Conservation (phyloP, 805 yeast species). For the Wickerhamomyces tratensis region DNA sequence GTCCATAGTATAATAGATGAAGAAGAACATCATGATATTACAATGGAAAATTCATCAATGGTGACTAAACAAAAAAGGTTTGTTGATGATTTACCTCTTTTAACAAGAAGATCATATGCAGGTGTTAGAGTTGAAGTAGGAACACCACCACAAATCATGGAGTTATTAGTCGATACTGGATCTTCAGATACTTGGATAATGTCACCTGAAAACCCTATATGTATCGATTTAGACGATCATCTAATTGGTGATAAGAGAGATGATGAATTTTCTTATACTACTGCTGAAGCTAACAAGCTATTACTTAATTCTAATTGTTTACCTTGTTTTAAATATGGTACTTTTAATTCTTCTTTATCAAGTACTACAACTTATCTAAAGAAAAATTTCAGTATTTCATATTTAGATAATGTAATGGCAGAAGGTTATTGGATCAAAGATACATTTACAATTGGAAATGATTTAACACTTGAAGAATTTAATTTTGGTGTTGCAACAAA, state of each 20-base stretch:
- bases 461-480: conserved; percentile 24
- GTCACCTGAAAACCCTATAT: conserved; percentile 9
- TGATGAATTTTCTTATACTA: neutral
- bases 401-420: conserved; percentile 40
- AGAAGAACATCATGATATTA: too few relatives aligned
- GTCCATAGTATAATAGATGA: too few relatives aligned
- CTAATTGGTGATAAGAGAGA: neutral
- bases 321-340: conserved; percentile 23
- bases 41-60: too few relatives aligned
- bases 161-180: conserved; percentile 25
- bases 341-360: conserved; percentile 19
- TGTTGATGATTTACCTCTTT: neutral
- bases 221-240: neutral
- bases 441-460: conserved; percentile 5
- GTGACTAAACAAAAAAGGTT: neutral
- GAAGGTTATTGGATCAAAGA: conserved; percentile 44
- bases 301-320: too few relatives aligned
- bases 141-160: conserved; percentile 15
- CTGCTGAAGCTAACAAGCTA: neutral
- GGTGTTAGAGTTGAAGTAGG: conserved; percentile 7
- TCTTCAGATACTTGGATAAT: conserved; percentile 25
- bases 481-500: conserved; percentile 22
- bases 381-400: conserved; percentile 26
- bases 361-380: conserved; percentile 4
- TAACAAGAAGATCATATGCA: conserved; percentile 4